Base-by-base conservation (phyloP, 371 early-diverging fungal species). In the Syncephalastrum racemosum region DNA sequence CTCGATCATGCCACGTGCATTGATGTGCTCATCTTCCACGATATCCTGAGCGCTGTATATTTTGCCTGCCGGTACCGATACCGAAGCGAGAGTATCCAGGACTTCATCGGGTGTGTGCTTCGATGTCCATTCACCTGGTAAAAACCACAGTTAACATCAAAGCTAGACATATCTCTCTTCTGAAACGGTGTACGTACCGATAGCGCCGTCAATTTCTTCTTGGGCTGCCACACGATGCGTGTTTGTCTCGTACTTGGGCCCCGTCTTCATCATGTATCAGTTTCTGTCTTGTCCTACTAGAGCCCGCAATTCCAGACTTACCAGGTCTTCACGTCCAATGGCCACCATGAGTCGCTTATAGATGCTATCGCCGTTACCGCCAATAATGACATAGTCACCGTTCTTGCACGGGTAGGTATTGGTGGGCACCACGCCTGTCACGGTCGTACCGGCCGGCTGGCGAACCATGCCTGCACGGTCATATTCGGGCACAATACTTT, bases 381-480 rank as follows among this genome's bases (percentile, higher is more conserved):
- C 83, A 52, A 83, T 83, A 44, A 83, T 81, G 6, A 83, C 77
- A 60, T 75, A 70, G 41, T 77, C 72, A 20, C 73, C 72, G 49
- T 77, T 78, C 40, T 65, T 67, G 61, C 80, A 81, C n/a, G 68
- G 78, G 59, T 81, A 83, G 0, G 79, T 80, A 43, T 80, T 77
- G 13, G 82, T 83, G 19, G 83, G 82, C 6, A 81, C 81, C 50
- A 83, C 80, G 15, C 83, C 83, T 1, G 83, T 81, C 3, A 83
- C 62, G 0, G 82, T 79, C 6, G 81, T 80, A 23, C 82, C 82
- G 2, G 81, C 80, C 22, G 82, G 80, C 58, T 80, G 72, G 16
- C 83, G 67, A 59, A 79, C 74, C 68, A 69, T 53, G 23, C 73
- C 71, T 27, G 69, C 65, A 7, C 83, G 53, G 62, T 83, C 83